Evolutionary conservation across 345 rosid genomes (phyloP), one percentile per base, ranked within the genome.

Genomic region (Hypericum perforatum): DNA sequence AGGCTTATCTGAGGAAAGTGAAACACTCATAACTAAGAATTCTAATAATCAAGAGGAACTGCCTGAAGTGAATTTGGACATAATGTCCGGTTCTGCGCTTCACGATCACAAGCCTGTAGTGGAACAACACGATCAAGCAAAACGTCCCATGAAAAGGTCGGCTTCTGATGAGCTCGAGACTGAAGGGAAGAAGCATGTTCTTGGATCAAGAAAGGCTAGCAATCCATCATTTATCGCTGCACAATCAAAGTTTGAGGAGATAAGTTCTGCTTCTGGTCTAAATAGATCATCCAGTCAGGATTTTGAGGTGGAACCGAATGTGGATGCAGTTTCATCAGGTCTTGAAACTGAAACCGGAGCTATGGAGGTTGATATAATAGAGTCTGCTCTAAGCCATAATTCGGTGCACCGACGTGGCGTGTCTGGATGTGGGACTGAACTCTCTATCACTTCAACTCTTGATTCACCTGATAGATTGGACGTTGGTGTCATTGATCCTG

Each of bases 391-490:
- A 10, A 50, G 59, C 7, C 60, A 53, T 45, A 58, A 48, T 56
- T 15, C 63, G 14, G 67, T 63, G 71, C 72, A 45, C 43, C 84
- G 69, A 54, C 57, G 63, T 45, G 73, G 74, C 63, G 82, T 76
- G 36, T 90, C 97, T 55, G 98, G 87, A 61, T 81, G 98, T 60
- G 90, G 95, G 56, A 81, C 95, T 3, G 95, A 88, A 62, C 90
- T 92, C 42, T 87, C 96, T 61, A 75, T 92, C 57, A 70, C 94
- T 54, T 87, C 95, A 36, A 82, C 96, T 38, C 94, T 92, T 41
- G 98, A 85, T 65, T 82, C 94, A 63, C 84, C 94, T 29, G 89
- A 85, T 64, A 63, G 46, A 67, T 80, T 69, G 37, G 94, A 91
- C 61, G 65, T 16, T 66, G 88, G 78, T 61, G 55, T 63, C 32